Evolutionary conservation across 805 yeast genomes (phyloP).

Genomic region (Candida piceae): DNA sequence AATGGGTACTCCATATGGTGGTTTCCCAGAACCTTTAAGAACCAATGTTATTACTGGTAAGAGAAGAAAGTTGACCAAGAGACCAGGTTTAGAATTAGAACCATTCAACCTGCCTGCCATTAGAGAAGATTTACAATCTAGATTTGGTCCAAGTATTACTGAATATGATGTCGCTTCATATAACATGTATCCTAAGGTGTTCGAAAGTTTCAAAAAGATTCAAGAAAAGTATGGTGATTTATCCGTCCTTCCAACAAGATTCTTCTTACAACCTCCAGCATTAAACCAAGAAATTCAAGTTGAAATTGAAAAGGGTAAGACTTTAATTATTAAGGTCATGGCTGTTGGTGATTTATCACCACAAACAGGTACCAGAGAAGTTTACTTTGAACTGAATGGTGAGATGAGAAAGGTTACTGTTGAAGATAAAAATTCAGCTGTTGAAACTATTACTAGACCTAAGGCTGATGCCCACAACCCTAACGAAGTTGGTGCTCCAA

Average conservation of each 20-base stretch:
- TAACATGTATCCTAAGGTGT: constrained; percentile 98
- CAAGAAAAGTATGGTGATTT: constrained; percentile 83
- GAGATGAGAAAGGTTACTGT: constrained; percentile 95
- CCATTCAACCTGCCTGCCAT: constrained; percentile 77
- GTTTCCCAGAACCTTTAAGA: constrained; percentile 99
- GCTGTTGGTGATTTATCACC: constrained; percentile 87
- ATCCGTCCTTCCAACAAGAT: constrained; percentile 88
- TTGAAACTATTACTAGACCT: constrained; percentile 80
- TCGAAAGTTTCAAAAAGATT: constrained; percentile 74
- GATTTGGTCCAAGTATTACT: constrained; percentile 69
- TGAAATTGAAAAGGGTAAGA: constrained; percentile 92
- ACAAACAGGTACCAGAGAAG: constrained; percentile 90
- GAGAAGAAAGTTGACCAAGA: constrained; percentile 79
- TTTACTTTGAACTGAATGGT: constrained; percentile 96
- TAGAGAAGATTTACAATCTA: constrained; percentile 64
- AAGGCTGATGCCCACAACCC: constrained; percentile 88
- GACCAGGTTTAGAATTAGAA: constrained; percentile 89
- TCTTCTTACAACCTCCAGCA: constrained; percentile 81
- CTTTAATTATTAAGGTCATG: constrained; percentile 81
- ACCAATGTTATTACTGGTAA: constrained; percentile 84
- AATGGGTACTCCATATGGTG: constrained; percentile 99
- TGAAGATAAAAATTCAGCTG: constrained; percentile 80
- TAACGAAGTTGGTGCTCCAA: constrained; percentile 95
- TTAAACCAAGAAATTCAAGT: constrained; percentile 86
- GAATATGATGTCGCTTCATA: constrained; percentile 93